Percentiles rank a stretch among this genome's conserved stretches.
Conservation (phyloP, 179 eudicot species). For the Drosera spatulata region DNA sequence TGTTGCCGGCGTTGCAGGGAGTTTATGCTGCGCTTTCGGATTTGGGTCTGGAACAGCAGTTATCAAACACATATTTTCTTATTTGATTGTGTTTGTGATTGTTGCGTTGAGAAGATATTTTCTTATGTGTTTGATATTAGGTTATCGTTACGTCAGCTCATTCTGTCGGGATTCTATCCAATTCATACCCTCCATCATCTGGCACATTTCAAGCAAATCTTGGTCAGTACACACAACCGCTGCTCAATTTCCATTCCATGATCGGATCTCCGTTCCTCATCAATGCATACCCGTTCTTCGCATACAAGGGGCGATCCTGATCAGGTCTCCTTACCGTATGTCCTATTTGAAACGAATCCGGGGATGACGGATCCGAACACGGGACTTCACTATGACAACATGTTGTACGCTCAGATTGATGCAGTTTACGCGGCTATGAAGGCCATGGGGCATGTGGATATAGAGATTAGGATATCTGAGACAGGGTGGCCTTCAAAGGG, state of each 20-base stretch:
- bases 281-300: slow-evolving; percentile 84
- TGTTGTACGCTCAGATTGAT: slow-evolving; percentile 83
- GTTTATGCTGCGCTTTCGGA: slow-evolving; percentile 43
- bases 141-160: slow-evolving; percentile 56
- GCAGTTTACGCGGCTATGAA: slow-evolving; percentile 68
- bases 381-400: slow-evolving; percentile 56
- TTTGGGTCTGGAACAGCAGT: slow-evolving; percentile 29
- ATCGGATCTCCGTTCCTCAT: slow-evolving; percentile 62
- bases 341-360: slow-evolving; percentile 39
- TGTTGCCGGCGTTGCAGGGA: slow-evolving; percentile 75
- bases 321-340: slow-evolving; percentile 56
- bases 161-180: slow-evolving; percentile 39
- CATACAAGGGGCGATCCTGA: slow-evolving; percentile 55
- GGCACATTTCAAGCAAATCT: slow-evolving; percentile 55
- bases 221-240: slow-evolving; percentile 18
- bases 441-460: slow-evolving; percentile 26
- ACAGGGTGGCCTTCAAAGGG: slow-evolving; percentile 98
- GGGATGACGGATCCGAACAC: slow-evolving; percentile 44
- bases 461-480: slow-evolving; percentile 60
- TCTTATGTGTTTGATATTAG: too few species aligned
- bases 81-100: too few species aligned
- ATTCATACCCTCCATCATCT: slow-evolving; percentile 72
- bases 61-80: slow-evolving; percentile 3
- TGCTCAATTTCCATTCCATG: slow-evolving; percentile 45
- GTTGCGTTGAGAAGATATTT: too few species aligned